A percentile compares a stretch with the other conserved stretches of the same genome.
Evolutionary conservation across 176 grass and related monocot genomes (phyloP).

Genomic region (Eremochloa ophiuroides): DNA sequence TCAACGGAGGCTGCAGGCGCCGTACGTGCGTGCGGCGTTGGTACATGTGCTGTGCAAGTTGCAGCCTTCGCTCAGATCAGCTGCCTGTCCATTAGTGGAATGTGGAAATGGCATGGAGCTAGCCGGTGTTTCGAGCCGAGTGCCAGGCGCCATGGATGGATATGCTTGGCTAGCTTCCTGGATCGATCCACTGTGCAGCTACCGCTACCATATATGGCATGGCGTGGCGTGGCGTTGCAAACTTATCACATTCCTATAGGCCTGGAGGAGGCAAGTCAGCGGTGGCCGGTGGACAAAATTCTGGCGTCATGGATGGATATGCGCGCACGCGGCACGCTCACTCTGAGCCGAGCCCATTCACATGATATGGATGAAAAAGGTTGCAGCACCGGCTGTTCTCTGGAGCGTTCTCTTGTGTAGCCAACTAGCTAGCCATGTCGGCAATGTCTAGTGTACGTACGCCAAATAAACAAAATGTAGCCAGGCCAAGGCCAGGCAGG

Average conservation of each 20-base stretch:
- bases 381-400: neutral
- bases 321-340: neutral
- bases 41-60: slow-evolving; percentile 34
- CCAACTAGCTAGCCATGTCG: slow-evolving; percentile 4
- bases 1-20: neutral
- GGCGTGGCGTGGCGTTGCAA: neutral
- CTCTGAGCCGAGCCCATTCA: neutral
- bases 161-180: neutral
- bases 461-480: neutral
- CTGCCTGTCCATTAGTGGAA: slow-evolving; percentile 1
- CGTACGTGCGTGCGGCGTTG: slow-evolving; percentile 22
- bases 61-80: neutral
- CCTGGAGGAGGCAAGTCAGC: slow-evolving; percentile 7
- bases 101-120: slow-evolving; percentile 18
- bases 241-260: slow-evolving; percentile 19
- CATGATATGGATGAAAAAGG: neutral
- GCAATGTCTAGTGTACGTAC: neutral
- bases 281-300: neutral
- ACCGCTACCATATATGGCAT: neutral
- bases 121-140: slow-evolving; percentile 40
- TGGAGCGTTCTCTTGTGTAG: neutral
- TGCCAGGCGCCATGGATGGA: slow-evolving; percentile 30
- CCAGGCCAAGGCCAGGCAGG: neutral
- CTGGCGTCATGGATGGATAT: neutral
- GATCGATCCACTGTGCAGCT: too few species aligned